Conservation (phyloP, 805 yeast genomes). For the Spathaspora sp. region DNA sequence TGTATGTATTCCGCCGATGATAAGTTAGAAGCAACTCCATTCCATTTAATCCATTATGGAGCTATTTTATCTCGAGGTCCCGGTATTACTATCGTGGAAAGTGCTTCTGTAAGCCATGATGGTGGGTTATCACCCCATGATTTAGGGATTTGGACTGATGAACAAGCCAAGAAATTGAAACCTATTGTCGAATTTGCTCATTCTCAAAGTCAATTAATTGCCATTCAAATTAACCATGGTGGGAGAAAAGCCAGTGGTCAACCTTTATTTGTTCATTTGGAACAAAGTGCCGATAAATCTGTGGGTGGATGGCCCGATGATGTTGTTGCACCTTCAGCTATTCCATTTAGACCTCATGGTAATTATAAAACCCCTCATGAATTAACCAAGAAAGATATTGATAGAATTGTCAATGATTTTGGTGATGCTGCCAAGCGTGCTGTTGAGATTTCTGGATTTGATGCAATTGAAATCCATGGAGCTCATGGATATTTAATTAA, state of each 20-base stretch:
- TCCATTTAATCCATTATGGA: constrained; percentile 49
- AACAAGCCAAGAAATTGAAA: constrained; percentile 39
- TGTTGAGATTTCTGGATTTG: constrained; percentile 47
- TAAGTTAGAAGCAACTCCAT: constrained; percentile 42
- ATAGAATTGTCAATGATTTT: constrained; percentile 37
- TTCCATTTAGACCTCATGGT: constrained; percentile 25
- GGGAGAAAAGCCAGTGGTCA: constrained; percentile 46
- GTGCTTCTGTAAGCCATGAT: constrained; percentile 35
- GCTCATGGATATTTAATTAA: constrained; percentile 61
- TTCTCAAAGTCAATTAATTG: constrained; percentile 42
- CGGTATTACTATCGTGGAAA: constrained; percentile 47
- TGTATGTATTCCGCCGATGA: constrained; percentile 44
- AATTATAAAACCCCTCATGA: constrained; percentile 34
- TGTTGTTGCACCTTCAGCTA: constrained; percentile 45
- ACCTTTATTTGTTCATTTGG: constrained; percentile 24
- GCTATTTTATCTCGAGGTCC: constrained; percentile 46
- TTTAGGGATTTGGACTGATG: constrained; percentile 49
- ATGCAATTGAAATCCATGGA: constrained; percentile 62
- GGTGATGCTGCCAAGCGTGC: constrained; percentile 48
- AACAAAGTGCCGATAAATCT: constrained; percentile 23
- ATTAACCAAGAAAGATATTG: constrained; percentile 39
- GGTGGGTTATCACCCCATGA: constrained; percentile 44
- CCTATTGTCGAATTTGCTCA: constrained; percentile 44
- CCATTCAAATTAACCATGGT: constrained; percentile 53
- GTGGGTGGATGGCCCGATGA: constrained; percentile 43